Evolutionary conservation across 2,329 filamentous ascomycete species (phyloP), one percentile per base, ranked within the genome.

Genomic region (Myriangium duriaei): DNA sequence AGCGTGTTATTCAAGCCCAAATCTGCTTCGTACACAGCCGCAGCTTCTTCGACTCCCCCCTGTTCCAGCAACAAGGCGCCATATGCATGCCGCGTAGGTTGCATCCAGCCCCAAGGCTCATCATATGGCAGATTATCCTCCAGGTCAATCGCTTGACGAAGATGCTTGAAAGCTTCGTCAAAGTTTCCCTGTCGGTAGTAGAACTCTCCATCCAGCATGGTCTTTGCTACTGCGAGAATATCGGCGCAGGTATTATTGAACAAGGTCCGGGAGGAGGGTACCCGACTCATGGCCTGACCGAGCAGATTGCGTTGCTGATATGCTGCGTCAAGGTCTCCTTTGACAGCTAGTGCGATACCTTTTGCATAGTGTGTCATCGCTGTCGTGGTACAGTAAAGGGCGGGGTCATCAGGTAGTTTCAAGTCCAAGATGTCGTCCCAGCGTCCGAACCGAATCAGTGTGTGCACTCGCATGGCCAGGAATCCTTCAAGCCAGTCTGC

Each of bases 51-150:
- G 4, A 60, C 44, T 11, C 43, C 34, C 0, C 69, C 72, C 49
- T 79, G 77, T 50, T 84, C 80, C 1, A 81, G 61, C 13, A 81
- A 52, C 3, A 85, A 60, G 0, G 79, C 79, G 0, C 74, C 79
- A 26, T 75, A 74, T 0, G 79, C 79, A 53, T 84, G 80, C 1
- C 78, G 65, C 0, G 74, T 69, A 0, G 79, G 79, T 49, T 81
- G 77, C 79, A 84, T 83, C 79, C 79, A 84, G 0, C 76, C 78
- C 78, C 79, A 83, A 0, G 80, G 79, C 52, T 85, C 80, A 43
- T 78, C 74, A 42, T 81, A 84, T 0, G 74, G 74, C 12, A 84
- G 60, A 0, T 53, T 56, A 48, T 81, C 77, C 42, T 79, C 74
- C 1, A 71, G 62, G 0, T 55, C 47, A 18, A 80, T 71, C 0